phyloP scores from a whole-genome alignment of 805 yeast species.

The Zygosaccharomyces siamensis region DNA sequence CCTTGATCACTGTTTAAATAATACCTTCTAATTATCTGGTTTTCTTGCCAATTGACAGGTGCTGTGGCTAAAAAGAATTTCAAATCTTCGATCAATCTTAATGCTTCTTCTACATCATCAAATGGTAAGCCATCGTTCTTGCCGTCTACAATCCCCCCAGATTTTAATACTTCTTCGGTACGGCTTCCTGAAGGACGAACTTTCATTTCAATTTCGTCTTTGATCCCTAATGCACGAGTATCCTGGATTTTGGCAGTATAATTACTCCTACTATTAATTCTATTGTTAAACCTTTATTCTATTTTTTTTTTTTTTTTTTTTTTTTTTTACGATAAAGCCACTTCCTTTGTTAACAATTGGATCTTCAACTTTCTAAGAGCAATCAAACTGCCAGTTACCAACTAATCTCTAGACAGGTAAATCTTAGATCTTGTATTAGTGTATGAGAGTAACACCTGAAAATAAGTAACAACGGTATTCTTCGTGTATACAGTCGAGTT shows the following conservation, averaged over 20 bases:
- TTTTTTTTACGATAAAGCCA: not conserved
- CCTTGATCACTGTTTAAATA: conserved; percentile 85
- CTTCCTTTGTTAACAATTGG: not conserved
- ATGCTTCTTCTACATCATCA: conserved; percentile 43
- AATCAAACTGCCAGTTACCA: not conserved
- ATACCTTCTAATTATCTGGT: conserved; percentile 81
- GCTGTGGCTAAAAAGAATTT: conserved; percentile 88
- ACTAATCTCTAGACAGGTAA: not conserved
- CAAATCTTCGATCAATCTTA: conserved; percentile 65
- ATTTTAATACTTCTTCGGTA: conserved; percentile 21
- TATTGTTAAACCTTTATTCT: not conserved
- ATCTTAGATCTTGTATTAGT: not conserved
- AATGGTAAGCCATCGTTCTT: conserved; percentile 3
- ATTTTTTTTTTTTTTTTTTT: not conserved
- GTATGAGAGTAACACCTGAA: not conserved
- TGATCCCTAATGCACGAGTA: not conserved
- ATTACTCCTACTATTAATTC: too few species aligned
- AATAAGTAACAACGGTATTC: not conserved
- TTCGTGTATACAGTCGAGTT: not conserved
- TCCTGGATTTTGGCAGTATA: too few species aligned
- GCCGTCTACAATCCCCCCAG: conserved; percentile 6
- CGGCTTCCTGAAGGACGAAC: conserved; percentile 14
- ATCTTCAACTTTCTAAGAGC: not conserved
- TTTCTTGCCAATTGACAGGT: conserved; percentile 89
- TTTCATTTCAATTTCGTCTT: conserved; percentile 8